Percentiles rank a stretch among this genome's conserved stretches.
Conservation (phyloP, 768 basidiomycete genomes). For the Asterophora lycoperdoides region DNA sequence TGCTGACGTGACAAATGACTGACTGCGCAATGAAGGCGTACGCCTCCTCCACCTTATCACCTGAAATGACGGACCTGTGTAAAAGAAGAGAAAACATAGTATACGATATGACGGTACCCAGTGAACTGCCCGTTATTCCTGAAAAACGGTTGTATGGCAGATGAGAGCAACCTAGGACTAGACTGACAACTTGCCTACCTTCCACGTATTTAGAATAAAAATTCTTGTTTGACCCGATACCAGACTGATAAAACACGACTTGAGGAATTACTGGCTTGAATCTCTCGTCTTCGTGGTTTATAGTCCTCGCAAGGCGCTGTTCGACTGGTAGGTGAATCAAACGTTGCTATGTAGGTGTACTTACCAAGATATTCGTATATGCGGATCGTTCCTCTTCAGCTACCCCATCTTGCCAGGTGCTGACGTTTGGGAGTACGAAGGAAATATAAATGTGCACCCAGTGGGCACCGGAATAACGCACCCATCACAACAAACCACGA, state of each 20-base stretch:
- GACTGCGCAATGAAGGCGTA: conserved; percentile 81
- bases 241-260: conserved; percentile 61
- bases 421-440: conserved; percentile 19
- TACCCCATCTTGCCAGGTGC: conserved; percentile 73
- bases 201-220: conserved; percentile 58
- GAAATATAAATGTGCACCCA: not conserved
- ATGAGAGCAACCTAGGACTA: not conserved
- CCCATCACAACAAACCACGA: conserved; percentile 78
- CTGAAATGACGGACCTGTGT: conserved; percentile 26
- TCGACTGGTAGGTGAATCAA: not conserved
- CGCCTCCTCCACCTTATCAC: conserved; percentile 71
- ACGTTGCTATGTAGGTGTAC: conserved; percentile 16
- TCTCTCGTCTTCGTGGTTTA: conserved; percentile 47
- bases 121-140: conserved; percentile 62
- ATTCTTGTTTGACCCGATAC: conserved; percentile 54
- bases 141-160: conserved; percentile 7
- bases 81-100: not conserved
- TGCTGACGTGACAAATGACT: conserved; percentile 23
- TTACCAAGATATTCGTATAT: conserved; percentile 56
- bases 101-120: conserved; percentile 40
- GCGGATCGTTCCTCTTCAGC: conserved; percentile 37
- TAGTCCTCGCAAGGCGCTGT: conserved; percentile 51
- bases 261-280: conserved; percentile 44
- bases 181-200: conserved; percentile 32
- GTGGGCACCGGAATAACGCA: conserved; percentile 23